phyloP scores from a whole-genome alignment of 2,329 filamentous ascomycete species.

The Graphilbum sp. region DNA sequence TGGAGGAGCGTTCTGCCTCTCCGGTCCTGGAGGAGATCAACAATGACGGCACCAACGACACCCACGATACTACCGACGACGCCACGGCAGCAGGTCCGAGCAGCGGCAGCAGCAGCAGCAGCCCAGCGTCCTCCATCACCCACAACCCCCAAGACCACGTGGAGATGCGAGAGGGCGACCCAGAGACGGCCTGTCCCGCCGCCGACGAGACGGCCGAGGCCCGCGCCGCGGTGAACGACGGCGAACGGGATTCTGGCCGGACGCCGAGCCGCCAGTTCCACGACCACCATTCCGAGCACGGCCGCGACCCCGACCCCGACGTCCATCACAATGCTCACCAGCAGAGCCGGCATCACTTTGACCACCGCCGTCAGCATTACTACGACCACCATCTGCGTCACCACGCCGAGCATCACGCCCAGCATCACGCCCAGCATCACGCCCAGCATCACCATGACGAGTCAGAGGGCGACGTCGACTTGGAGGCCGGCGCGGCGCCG shows the following conservation, averaged over 20 bases:
- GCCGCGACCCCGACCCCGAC: neutral
- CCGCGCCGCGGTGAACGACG: neutral
- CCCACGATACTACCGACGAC: neutral
- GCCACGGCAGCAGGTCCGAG: neutral
- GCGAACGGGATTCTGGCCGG: neutral
- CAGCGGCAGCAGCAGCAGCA: conserved; percentile 15
- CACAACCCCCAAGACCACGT: conserved; percentile 11
- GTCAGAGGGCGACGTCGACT: conserved; percentile 7
- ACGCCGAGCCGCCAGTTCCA: neutral
- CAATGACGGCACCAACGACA: neutral
- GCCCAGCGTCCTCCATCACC: conserved; percentile 12
- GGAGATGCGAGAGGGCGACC: conserved; percentile 14
- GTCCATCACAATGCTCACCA: too few species aligned
- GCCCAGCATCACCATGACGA: conserved; percentile 2
- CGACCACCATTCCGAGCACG: conserved; percentile 7
- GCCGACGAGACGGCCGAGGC: neutral
- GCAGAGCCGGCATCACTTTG: neutral
- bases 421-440: conserved; percentile 1
- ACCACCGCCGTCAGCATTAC: neutral
- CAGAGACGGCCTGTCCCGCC: neutral
- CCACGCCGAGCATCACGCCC: neutral
- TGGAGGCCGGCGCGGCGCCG: conserved; percentile 4
- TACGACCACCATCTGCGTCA: neutral
- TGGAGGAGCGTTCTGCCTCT: too few species aligned
- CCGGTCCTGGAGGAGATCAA: conserved; percentile 13